A percentile compares a stretch with the other conserved stretches of the same genome.
Conservation (phyloP, 208 protist genomes). For the Trypanosoma melophagium region DNA sequence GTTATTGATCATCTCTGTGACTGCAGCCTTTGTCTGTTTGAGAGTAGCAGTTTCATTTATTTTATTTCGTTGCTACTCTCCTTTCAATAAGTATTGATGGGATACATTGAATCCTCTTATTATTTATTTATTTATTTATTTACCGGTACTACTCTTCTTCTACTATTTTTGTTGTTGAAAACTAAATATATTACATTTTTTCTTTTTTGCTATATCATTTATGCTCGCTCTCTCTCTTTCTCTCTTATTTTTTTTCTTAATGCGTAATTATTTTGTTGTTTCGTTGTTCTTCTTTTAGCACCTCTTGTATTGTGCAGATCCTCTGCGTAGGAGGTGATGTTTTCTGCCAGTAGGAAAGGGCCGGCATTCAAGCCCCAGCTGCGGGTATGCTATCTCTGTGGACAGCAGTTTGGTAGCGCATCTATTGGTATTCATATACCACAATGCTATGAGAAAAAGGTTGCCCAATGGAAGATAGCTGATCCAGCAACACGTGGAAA, state of each 20-base stretch:
- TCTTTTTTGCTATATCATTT: not conserved
- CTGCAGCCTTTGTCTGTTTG: no score
- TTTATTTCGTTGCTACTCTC: no score
- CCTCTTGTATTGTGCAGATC: not conserved
- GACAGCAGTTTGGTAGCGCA: conserved; percentile 86
- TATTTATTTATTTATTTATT: not conserved
- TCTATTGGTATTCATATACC: conserved; percentile 91
- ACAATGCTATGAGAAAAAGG: conserved; percentile 88
- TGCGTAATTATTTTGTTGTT: not conserved
- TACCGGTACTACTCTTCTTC: no score
- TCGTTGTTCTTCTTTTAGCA: not conserved
- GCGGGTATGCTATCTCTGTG: conserved; percentile 85
- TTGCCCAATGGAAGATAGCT: conserved; percentile 70
- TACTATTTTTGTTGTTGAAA: not conserved
- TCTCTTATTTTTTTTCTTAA: not conserved
- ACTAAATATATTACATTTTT: not conserved
- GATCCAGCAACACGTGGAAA: conserved; percentile 63
- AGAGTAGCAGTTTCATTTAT: no score
- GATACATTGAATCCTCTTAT: not conserved
- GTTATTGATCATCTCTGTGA: no score
- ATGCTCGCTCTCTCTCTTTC: conserved; percentile 1
- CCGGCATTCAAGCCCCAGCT: conserved; percentile 52
- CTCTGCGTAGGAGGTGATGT: conserved; percentile 7
- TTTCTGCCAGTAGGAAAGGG: conserved; percentile 24
- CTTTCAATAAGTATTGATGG: no score